Percentiles rank a stretch among this genome's conserved stretches.
Conservation (phyloP, 1,139 yeast species). For the Blastobotrys petasosporus region DNA sequence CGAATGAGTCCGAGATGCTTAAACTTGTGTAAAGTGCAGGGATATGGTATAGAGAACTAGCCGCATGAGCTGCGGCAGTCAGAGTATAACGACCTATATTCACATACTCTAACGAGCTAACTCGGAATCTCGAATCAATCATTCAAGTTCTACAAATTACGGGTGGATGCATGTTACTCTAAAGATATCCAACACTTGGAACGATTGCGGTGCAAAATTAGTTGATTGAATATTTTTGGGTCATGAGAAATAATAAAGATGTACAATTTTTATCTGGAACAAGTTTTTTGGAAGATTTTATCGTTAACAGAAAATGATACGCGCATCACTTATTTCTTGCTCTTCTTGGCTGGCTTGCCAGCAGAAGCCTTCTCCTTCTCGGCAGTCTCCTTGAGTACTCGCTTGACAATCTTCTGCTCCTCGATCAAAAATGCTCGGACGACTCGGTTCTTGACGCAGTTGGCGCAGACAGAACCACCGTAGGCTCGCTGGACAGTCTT, state of each 20-base stretch:
- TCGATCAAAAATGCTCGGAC: slow-evolving; percentile 99
- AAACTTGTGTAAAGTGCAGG: too few relatives aligned
- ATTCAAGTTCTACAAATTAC: too few relatives aligned
- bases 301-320: neutral
- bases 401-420: slow-evolving; percentile 99
- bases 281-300: neutral
- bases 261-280: neutral
- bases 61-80: too few relatives aligned
- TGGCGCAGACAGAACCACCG: slow-evolving; percentile 99
- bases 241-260: neutral
- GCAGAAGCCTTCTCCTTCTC: slow-evolving; percentile 61
- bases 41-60: too few relatives aligned
- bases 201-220: too few relatives aligned
- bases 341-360: slow-evolving; percentile 42
- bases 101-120: too few relatives aligned
- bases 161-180: too few relatives aligned
- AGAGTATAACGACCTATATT: too few relatives aligned
- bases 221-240: too few relatives aligned
- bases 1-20: too few relatives aligned
- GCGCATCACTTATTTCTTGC: slow-evolving; percentile 18
- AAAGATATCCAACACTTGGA: too few relatives aligned
- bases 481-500: slow-evolving; percentile 98
- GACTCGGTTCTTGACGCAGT: slow-evolving; percentile 97
- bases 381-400: slow-evolving; percentile 93
- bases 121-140: too few relatives aligned